These are phyloP conservation scores for Protomyces pachydermus DNA, from an alignment of 1,139 yeast genomes.

Conservation along the genomic window DNA sequence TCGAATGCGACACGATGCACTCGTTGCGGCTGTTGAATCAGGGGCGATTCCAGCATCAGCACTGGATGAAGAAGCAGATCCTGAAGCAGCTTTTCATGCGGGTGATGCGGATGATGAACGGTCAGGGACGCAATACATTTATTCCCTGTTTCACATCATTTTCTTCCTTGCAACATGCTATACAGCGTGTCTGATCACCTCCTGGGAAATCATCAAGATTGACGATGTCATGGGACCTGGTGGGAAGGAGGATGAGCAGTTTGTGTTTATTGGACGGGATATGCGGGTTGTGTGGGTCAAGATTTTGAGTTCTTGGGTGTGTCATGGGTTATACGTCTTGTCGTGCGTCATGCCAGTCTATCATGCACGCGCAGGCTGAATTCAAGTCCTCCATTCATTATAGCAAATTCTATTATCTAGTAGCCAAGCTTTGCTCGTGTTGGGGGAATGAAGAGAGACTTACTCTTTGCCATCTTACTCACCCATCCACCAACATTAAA, in stretches of 20 bases:
- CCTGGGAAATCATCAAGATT: slow-evolving; percentile 28
- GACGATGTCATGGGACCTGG: slow-evolving; percentile 12
- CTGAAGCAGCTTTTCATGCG: slow-evolving; percentile 37
- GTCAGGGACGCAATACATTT: slow-evolving; percentile 38
- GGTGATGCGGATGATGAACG: slow-evolving; percentile 53
- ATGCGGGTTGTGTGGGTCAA: slow-evolving; percentile 94
- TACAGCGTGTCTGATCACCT: slow-evolving; percentile 87
- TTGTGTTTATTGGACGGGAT: slow-evolving; percentile 95
- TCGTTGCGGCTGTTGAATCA: slow-evolving; percentile 87
- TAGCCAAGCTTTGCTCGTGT: slow-evolving; percentile 12
- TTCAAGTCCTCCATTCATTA: background rate
- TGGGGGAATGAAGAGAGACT: slow-evolving; percentile 8
- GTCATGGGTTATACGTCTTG: slow-evolving; percentile 62
- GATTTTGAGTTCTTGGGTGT: slow-evolving; percentile 86
- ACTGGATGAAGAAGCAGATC: slow-evolving; percentile 51
- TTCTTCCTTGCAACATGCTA: slow-evolving; percentile 96
- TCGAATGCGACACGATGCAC: slow-evolving; percentile 81
- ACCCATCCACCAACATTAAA: slow-evolving; percentile 17
- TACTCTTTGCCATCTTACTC: slow-evolving; percentile 15
- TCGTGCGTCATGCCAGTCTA: slow-evolving; percentile 22
- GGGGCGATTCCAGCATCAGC: slow-evolving; percentile 91
- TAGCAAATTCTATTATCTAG: background rate
- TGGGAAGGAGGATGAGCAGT: slow-evolving; percentile 73
- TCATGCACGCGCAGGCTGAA: background rate
- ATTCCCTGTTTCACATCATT: slow-evolving; percentile 79